phyloP scores from a whole-genome alignment of 2,329 filamentous ascomycete species.

The Myriosclerotinia curreyana region DNA sequence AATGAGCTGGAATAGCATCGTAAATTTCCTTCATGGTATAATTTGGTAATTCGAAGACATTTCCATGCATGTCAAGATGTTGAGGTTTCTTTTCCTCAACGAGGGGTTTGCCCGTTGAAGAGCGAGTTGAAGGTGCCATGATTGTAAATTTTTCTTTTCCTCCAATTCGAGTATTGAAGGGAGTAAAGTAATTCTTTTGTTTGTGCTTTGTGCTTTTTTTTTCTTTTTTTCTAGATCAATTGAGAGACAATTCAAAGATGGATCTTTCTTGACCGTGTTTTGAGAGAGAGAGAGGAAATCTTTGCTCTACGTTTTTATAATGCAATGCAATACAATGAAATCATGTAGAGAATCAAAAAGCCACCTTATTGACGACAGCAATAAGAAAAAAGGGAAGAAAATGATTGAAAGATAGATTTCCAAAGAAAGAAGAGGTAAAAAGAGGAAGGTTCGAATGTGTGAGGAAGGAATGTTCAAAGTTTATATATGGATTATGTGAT shows the following conservation, averaged over 20 bases:
- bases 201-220: too few relatives aligned
- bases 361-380: background rate
- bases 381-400: background rate
- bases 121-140: constrained; percentile 15
- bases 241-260: background rate
- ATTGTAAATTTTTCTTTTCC: background rate
- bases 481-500: constrained; percentile 8
- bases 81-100: constrained; percentile 36
- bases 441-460: background rate
- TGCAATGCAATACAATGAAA: background rate
- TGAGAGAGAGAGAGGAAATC: background rate
- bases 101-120: constrained; percentile 4
- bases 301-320: background rate
- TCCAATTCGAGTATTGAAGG: background rate
- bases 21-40: constrained; percentile 41
- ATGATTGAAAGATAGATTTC: background rate
- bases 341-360: background rate
- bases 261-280: background rate
- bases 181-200: background rate
- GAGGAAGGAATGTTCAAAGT: background rate
- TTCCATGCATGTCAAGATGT: constrained; percentile 39
- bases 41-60: constrained; percentile 38
- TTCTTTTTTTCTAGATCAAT: background rate
- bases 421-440: background rate
- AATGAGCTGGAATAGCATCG: constrained; percentile 57